Conservation (phyloP, 2,329 filamentous ascomycete species). For the Colletotrichum kahawae region DNA sequence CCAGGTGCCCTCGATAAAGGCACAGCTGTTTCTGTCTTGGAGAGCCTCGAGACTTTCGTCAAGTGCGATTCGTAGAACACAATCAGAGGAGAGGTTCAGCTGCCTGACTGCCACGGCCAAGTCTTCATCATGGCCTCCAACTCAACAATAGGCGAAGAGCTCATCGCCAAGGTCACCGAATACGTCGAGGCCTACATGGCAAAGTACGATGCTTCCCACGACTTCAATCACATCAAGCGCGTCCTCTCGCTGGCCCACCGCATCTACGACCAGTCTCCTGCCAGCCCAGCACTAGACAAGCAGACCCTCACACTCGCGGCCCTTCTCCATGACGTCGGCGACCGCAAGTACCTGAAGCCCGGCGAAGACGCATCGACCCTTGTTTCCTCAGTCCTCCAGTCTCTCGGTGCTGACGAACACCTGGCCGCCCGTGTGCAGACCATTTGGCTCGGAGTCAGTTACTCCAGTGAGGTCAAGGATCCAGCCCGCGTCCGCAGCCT, state of each 20-base stretch:
- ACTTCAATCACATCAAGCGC: slow-evolving; percentile 83
- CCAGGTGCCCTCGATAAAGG: not conserved
- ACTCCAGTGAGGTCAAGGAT: slow-evolving; percentile 73
- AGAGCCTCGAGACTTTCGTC: not conserved
- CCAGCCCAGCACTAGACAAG: slow-evolving; percentile 44
- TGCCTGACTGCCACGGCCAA: not conserved
- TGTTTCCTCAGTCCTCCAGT: slow-evolving; percentile 59
- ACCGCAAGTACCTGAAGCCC: slow-evolving; percentile 76
- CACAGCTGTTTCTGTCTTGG: not conserved
- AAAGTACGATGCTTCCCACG: slow-evolving; percentile 84
- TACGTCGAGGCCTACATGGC: slow-evolving; percentile 77
- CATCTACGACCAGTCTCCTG: slow-evolving; percentile 46
- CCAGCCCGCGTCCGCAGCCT: slow-evolving; percentile 64
- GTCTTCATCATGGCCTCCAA: not conserved
- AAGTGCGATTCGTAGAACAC: not conserved
- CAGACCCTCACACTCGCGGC: slow-evolving; percentile 71
- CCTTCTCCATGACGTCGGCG: slow-evolving; percentile 86
- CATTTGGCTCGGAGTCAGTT: slow-evolving; percentile 80
- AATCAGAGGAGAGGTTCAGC: not conserved
- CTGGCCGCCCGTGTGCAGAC: slow-evolving; percentile 72
- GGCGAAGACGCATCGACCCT: slow-evolving; percentile 62
- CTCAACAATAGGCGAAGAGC: slow-evolving; percentile 35
- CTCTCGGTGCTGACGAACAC: slow-evolving; percentile 57
- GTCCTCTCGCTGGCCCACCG: slow-evolving; percentile 75
- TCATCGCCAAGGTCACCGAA: slow-evolving; percentile 61